Base-by-base conservation (phyloP, 176 grass and related monocot genomes). In the Zea luxurians region DNA sequence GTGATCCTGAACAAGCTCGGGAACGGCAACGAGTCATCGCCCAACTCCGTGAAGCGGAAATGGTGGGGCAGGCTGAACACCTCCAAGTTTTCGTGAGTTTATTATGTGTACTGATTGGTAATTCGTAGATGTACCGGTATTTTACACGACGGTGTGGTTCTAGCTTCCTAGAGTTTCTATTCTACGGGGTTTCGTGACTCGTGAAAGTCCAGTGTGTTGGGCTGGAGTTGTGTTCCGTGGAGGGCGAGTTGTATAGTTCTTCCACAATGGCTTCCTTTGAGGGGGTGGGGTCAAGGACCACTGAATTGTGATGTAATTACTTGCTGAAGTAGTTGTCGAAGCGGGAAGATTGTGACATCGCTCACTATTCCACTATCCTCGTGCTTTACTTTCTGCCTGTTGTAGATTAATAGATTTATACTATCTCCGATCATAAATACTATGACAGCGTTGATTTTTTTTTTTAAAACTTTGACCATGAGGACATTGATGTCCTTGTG, bases 21-120 rank as follows among this genome's bases (percentile, higher is more conserved):
- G 11, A 90, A 35, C 2, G 7, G 59, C 41, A 84, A 84, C 18
- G 89, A 90, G 21, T 52, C 77, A 6, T 86, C 80, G 21, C 89
- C 89, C 4, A 91, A 92, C 75, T 85, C 90, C 4, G 83, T 61
- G 61, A 94, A 92, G 64, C 78, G 81, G 60, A 94, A 92, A 80
- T 98, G 96, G 96, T 97, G 91, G 94, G 83, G 83, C 7, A 88
- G 87, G 83, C 76, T 92, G 75, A 98, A 92, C 58, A 95, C 91
- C 49, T 74, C 80, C 43, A 98, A 88, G 75, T 90, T 87, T 52
- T 82, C 83, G 2, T 97, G 89, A 98, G 55, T 20, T 47, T 40
- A 50, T 35, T 40, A 65, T 77, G 50, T 66, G 17, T 68, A 27
- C 27, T 38, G 48, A 57, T 54, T 58, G 7, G 6, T 5, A 12